Percentiles rank a stretch among this genome's conserved stretches.
phyloP scores from a whole-genome alignment of 2,329 filamentous ascomycete genomes.

The Aquanectria penicillioides region DNA sequence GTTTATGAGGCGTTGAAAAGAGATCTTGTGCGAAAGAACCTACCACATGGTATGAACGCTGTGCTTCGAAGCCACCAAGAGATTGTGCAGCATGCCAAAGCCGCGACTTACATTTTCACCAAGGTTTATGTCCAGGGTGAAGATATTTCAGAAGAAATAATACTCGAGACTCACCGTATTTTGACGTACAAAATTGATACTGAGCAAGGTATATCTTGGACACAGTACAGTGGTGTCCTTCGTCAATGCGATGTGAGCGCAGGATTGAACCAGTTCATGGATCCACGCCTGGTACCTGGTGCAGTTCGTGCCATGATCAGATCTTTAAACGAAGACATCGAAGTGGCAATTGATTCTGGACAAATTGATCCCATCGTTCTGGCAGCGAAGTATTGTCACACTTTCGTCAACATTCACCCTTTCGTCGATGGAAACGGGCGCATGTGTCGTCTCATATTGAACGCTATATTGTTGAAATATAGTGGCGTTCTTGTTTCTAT shows the following conservation, averaged over 20 bases:
- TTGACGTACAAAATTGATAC: conserved; percentile 17
- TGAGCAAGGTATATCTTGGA: conserved; percentile 16
- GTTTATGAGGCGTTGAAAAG: not conserved
- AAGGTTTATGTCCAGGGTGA: conserved; percentile 14
- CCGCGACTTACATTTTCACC: conserved; percentile 24
- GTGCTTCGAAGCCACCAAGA: conserved; percentile 10
- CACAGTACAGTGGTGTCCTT: conserved; percentile 35
- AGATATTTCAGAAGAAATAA: conserved; percentile 31
- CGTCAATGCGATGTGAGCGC: conserved; percentile 32
- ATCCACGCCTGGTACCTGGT: conserved; percentile 17
- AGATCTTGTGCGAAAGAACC: not conserved
- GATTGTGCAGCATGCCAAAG: conserved; percentile 26
- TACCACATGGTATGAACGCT: not conserved
- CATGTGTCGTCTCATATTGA: conserved; percentile 46
- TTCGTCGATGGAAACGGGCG: conserved; percentile 50
- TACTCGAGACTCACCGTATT: conserved; percentile 39
- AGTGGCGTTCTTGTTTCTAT: conserved; percentile 21
- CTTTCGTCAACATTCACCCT: conserved; percentile 49
- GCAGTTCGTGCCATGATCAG: conserved; percentile 40
- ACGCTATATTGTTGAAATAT: conserved; percentile 46
- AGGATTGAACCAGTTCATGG: not conserved
- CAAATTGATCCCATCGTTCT: conserved; percentile 38
- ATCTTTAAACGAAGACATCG: conserved; percentile 37
- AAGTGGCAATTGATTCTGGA: not conserved
- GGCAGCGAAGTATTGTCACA: conserved; percentile 41